Base-by-base conservation (phyloP, 305 asterid species). In the Fraxinus sp. region DNA sequence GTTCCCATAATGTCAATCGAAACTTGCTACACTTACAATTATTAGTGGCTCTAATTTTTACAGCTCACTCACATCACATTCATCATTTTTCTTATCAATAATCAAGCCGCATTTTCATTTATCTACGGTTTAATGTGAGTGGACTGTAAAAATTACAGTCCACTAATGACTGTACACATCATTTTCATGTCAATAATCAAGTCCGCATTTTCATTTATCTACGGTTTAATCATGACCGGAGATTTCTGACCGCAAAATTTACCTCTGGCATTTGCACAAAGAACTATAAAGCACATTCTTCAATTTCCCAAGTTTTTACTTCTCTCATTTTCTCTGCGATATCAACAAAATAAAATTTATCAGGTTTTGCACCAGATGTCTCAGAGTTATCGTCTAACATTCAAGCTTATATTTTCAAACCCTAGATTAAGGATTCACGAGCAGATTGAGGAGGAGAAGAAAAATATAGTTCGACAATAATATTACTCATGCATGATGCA, bases 401-500 rank as follows among this genome's bases (percentile, higher is more conserved):
- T 57, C 28, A 57, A 57, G 68, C 68, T n/a, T 57, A 20, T 18
- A 4, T 57, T 39, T 39, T 39, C 13, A 39, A 39, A 49, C 59
- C 59, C 22, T 8, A 5, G 26, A 55, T 14, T 41, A 9, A 9
- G 52, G 52, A 41, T 41, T 41, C 66, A 55, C 3, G 6, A 55
- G 18, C 66, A 55, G 66, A 55, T 57, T 57, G 68, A 57, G 68
- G 18, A n/a, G 1, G 28, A 57, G 28, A 1, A 18, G 22, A 39
- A 16, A 57, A 18, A n/a, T 18, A 57, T n/a, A 57, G 11, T 18
- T 18, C 10, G 8, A n/a, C 68, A 1, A 57, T 26, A 57, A 16
- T 57, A n/a, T 64, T 55, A 75, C 26, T 75, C 32, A 77, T 64
- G 78, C 80, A 82, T 8, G 36, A 55, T 55, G 66, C 11, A 55